A percentile compares a stretch with the other conserved stretches of the same genome.
Evolutionary conservation across 2,329 filamentous ascomycete species (phyloP).

Genomic region (Exutisphaerella laricina): DNA sequence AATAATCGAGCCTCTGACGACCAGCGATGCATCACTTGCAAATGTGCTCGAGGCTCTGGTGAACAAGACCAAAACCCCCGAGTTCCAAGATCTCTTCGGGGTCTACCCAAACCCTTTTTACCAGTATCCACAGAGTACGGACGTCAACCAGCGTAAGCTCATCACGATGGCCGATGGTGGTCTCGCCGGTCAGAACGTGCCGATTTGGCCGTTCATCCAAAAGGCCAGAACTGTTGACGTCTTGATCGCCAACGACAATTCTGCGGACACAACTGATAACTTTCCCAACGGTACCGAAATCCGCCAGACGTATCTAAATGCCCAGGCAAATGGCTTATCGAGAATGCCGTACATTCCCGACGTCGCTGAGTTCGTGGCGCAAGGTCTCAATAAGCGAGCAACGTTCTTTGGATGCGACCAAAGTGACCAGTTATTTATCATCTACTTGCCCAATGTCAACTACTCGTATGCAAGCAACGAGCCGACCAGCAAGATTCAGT

Average conservation of each 20-base stretch:
- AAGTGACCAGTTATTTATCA: conserved; percentile 33
- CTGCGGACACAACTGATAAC: conserved; percentile 52
- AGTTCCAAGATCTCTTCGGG: conserved; percentile 40
- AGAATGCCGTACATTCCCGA: conserved; percentile 56
- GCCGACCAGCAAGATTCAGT: conserved; percentile 34
- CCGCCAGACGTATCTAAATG: conserved; percentile 53
- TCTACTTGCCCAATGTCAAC: conserved; percentile 43
- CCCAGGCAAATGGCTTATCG: conserved; percentile 46
- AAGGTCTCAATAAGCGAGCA: conserved; percentile 54
- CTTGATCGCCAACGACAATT: conserved; percentile 60
- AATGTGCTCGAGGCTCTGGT: conserved; percentile 26
- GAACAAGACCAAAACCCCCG: conserved; percentile 25
- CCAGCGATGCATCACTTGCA: conserved; percentile 3
- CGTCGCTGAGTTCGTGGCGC: conserved; percentile 51
- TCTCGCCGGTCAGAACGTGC: conserved; percentile 47
- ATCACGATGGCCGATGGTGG: conserved; percentile 50
- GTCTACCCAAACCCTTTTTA: conserved; percentile 59
- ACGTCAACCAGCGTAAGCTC: conserved; percentile 34
- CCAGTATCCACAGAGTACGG: conserved; percentile 43
- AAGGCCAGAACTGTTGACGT: conserved; percentile 53
- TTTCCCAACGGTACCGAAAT: conserved; percentile 60
- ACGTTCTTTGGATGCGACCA: conserved; percentile 59
- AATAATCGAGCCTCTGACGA: conserved; percentile 8
- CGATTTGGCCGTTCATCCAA: conserved; percentile 49
- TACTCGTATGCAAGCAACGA: conserved; percentile 35